Base-by-base conservation (phyloP, 106 monocot species). In the Platanthera guangdongensis region DNA sequence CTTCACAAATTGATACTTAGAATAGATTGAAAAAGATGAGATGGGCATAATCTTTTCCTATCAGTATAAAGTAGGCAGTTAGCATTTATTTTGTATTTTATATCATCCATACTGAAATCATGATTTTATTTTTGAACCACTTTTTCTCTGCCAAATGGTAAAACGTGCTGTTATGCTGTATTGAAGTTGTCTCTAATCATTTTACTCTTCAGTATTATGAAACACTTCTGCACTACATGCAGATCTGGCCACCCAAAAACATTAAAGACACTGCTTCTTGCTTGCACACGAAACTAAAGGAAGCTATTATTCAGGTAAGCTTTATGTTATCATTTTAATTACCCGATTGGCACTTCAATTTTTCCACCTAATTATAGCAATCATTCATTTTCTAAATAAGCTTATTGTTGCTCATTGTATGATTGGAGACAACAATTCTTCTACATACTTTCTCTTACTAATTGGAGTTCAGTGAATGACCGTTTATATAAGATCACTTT, bases 241-340 rank as follows among this genome's bases (percentile, higher is more conserved):
- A 96, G 95, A 80, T 96, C 80, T 97, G 96, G 96, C 96, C 96
- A 64, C 93, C 93, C n/a, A 88, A 91, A 85, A 91, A 83, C 80
- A 89, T 97, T 69, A 97, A 97, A 80, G 96, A 97, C 79, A 93
- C 93, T 70, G 93, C 91, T 78, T 97, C 96, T 25, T 62, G 18
- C 49, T 91, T 97, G 64, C 93, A 97, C 75, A 79, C 87, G 59
- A 89, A 88, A 71, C 78, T 97, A 39, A 97, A 97, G 79, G 91
- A 97, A 88, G 89, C 91, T 81, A 91, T 97, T 59, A 67, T 89
- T 50, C 84, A 89, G 96, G 96, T 86, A 68, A 47, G 16, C 47
- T 70, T 70, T 14, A 70, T 48, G 46, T 0, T 46, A 48, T 9
- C 70, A 70, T 70, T 15, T 15, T 65, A 25, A 62, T 22, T 65